phyloP scores from a whole-genome alignment of 495 filamentous ascomycete genomes.

The Tuber microsphaerosporum region DNA sequence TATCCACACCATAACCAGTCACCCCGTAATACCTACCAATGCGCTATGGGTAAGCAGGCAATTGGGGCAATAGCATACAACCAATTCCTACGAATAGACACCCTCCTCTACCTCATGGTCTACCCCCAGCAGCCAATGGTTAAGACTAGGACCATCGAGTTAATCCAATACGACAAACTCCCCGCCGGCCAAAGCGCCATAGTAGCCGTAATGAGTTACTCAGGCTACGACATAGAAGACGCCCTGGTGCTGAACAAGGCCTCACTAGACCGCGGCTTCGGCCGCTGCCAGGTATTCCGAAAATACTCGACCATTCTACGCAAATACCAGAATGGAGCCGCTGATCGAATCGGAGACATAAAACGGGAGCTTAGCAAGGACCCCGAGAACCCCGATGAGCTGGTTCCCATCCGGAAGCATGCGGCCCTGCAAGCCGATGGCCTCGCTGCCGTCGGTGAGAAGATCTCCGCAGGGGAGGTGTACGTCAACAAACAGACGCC shows the following conservation, averaged over 20 bases:
- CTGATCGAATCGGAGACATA: slow-evolving; percentile 63
- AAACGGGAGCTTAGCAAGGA: slow-evolving; percentile 46
- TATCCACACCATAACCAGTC: slow-evolving; percentile 99
- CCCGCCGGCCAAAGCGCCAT: slow-evolving; percentile 94
- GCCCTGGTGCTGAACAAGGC: slow-evolving; percentile 94
- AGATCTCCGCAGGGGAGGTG: slow-evolving; percentile 64
- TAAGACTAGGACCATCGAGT: slow-evolving; percentile 89
- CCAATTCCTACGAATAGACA: slow-evolving; percentile 92
- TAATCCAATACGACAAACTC: slow-evolving; percentile 94
- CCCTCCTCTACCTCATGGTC: slow-evolving; percentile 88
- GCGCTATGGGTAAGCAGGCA: slow-evolving; percentile 99
- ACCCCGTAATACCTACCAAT: slow-evolving; percentile 97
- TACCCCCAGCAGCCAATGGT: slow-evolving; percentile 98
- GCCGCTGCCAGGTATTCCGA: slow-evolving; percentile 89
- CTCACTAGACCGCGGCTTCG: slow-evolving; percentile 86
- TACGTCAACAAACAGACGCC: slow-evolving; percentile 84
- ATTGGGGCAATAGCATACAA: slow-evolving; percentile 97
- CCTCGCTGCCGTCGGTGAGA: slow-evolving; percentile 71
- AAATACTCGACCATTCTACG: slow-evolving; percentile 72
- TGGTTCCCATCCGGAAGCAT: slow-evolving; percentile 60
- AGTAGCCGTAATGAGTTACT: slow-evolving; percentile 98
- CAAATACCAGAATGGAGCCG: slow-evolving; percentile 71
- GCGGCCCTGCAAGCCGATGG: slow-evolving; percentile 69
- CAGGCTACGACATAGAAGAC: slow-evolving; percentile 98
- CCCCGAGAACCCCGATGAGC: slow-evolving; percentile 48